Base-by-base conservation (phyloP, 805 yeast genomes). In the Metschnikowia dekortorum region DNA sequence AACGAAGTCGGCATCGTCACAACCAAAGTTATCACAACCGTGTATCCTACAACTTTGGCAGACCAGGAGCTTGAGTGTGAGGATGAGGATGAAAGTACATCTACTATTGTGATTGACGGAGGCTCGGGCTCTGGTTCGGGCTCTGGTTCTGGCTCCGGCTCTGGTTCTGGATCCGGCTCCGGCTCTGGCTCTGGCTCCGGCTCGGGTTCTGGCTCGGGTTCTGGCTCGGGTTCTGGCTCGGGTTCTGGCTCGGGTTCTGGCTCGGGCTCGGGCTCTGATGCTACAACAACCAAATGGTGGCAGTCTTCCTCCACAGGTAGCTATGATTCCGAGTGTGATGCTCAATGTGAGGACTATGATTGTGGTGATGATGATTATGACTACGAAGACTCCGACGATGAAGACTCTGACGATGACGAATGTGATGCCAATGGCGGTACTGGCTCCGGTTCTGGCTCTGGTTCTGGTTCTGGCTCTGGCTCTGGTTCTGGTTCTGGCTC, bases 301-400 rank as follows among this genome's bases (percentile, higher is more conserved):
- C 55, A 50, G 33, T 33, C 47, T 26, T 14, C 40, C 31, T 35
- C 52, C 31, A 34, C 59, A 4, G 33, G 56, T 9, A 28, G 39
- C 41, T 54, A 54, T 46, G 59, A 56, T 36, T 5, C 49, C 18
- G 50, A 50, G 32, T 56, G 59, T 26, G 42, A 50, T 16, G 59
- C 59, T 13, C 41, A 56, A 42, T 56, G 59, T 34, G 59, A 56
- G 28, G 48, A 44, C 30, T 51, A 52, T 30, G 51, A 56, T 47
- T 56, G 59, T 28, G 59, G 59, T 6, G 59, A 54, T 39, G 54
- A 49, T 9, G 59, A 56, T 44, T 56, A 48, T 43, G 59, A 56
- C 47, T 56, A 54, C 41, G 54, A 48, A 42, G 58, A 54, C 46
- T 47, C 52, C 26, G 59, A 54, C 40, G 56, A 48, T 35, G 59